Evolutionary conservation across 208 protist genomes (phyloP), one percentile per base, ranked within the genome.

Genomic region (Trypanosoma platydactyli): DNA sequence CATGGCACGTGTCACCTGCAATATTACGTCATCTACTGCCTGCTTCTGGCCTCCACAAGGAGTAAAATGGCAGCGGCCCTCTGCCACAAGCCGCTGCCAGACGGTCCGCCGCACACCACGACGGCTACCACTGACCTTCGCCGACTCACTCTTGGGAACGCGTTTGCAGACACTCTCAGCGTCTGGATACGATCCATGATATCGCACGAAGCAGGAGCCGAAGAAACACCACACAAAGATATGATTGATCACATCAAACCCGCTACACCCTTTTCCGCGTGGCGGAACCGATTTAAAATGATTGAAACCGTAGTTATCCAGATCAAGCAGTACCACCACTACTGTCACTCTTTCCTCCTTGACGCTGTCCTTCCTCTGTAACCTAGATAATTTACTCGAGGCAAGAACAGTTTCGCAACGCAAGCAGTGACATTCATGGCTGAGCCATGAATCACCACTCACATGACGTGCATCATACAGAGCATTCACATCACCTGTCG

Each of bases 241-340:
- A 46, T 84, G 70, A n/a, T 77, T 59, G 20, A 86, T 58, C 18
- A 81, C 45, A 20, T 84, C 64, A 27, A 81, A 65, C 11, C 12
- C 35, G 29, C 27, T 40, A 6, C 56, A 56, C 11, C 18, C 1
- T 20, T 33, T 29, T 22, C 20, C 13, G 9, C 30, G 6, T 13
- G 82, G 80, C 1, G 79, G 76, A 3, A 84, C 68, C 0, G 83
- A 84, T 68, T 90, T 90, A 72, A 95, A 91, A 41, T 95, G 89
- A 59, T 91, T 90, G 59, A 91, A 95, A 38, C 89, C 89, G 63
- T 85, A 95, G 68, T 95, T 95, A 44, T 95, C 89, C 49, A 95
- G 68, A 53, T 95, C 89, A n/a, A 95, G 60, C 18, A 95, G 68
- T 9, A 95, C 74, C 2, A 95, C 72, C 11, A 93, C 69, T 7